phyloP scores from a whole-genome alignment of 176 grass and related monocot genomes.

The Rhynchospora breviuscula region DNA sequence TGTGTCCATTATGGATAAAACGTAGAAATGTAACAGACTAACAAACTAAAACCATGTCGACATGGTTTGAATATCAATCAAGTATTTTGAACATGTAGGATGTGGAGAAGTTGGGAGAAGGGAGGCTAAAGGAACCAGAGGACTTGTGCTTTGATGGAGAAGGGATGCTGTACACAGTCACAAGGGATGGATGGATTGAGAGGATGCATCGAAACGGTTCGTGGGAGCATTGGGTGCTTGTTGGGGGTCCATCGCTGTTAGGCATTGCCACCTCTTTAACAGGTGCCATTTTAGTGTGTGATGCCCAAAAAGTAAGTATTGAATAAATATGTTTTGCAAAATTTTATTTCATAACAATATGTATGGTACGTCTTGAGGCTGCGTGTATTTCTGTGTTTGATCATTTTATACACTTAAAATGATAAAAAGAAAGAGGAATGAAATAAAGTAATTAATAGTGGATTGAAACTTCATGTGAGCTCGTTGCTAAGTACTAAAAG shows the following conservation, averaged over 20 bases:
- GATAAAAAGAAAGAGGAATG: background rate
- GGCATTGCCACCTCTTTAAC: slow-evolving; percentile 41
- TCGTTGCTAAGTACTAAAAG: no score
- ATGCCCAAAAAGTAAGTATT: slow-evolving; percentile 42
- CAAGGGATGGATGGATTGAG: slow-evolving; percentile 71
- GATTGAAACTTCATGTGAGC: background rate
- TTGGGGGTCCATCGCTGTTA: slow-evolving; percentile 43
- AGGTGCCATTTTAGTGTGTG: slow-evolving; percentile 59
- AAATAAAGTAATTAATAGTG: background rate
- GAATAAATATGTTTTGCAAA: background rate
- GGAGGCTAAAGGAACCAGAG: slow-evolving; percentile 41
- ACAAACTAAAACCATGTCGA: background rate
- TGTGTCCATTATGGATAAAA: background rate
- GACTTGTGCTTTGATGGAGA: slow-evolving; percentile 62
- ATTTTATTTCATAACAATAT: background rate
- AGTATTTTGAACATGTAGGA: slow-evolving; percentile 20
- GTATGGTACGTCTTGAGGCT: background rate
- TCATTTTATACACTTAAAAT: background rate
- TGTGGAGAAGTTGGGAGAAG: slow-evolving; percentile 68
- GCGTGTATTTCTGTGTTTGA: background rate
- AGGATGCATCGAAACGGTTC: slow-evolving; percentile 49
- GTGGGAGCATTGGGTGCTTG: slow-evolving; percentile 60
- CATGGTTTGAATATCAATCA: background rate
- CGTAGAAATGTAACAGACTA: background rate
- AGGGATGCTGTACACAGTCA: slow-evolving; percentile 51